These are phyloP conservation scores for Benincasa hispida DNA, from an alignment of 306 rosid species.

Conservation along the genomic window DNA sequence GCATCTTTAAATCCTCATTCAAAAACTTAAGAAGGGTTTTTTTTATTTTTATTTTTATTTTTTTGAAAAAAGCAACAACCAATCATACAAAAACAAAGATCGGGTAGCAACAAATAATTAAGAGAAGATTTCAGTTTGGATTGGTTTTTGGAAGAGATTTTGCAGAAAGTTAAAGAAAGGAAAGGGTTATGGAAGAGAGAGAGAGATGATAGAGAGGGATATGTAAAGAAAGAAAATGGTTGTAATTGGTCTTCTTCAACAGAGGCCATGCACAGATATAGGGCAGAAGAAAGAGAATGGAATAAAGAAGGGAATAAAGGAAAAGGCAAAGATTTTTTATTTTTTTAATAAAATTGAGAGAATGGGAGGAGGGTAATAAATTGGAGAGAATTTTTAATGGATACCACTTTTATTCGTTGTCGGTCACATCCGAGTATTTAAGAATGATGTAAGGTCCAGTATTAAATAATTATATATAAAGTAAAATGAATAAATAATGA, in stretches of 20 bases:
- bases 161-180: not conserved
- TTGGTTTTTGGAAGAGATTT: not conserved
- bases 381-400: not conserved
- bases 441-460: not conserved
- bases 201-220: not conserved
- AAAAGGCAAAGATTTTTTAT: not conserved
- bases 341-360: too few relatives aligned
- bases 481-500: too few relatives aligned
- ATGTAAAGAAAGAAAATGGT: not conserved
- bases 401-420: not conserved
- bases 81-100: not conserved
- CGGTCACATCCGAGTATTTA: not conserved
- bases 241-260: not conserved
- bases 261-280: not conserved
- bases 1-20: not conserved
- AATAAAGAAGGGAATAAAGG: slow-evolving; percentile 2
- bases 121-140: not conserved
- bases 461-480: too few relatives aligned
- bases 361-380: not conserved
- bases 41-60: too few relatives aligned
- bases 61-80: not conserved
- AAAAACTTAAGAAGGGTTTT: not conserved
- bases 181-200: not conserved
- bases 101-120: not conserved
- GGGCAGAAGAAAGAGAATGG: not conserved